Evolutionary conservation across 2,329 filamentous ascomycete genomes (phyloP).

Genomic region (Penicillium decumbens): DNA sequence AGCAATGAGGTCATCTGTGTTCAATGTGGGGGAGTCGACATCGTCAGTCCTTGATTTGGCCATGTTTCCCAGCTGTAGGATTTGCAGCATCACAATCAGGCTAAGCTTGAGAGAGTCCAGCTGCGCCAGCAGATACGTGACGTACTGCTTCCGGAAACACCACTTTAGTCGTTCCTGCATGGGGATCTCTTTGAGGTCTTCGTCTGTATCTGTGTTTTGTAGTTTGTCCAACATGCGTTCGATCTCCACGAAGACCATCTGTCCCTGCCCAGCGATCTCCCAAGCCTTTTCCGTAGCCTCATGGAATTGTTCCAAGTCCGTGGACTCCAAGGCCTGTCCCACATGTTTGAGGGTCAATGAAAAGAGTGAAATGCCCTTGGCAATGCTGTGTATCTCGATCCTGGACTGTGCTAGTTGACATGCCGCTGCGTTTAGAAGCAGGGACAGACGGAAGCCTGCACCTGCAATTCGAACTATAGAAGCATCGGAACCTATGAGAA

Average conservation of each 20-base stretch:
- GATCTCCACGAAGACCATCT: slow-evolving; percentile 40
- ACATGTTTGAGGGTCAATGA: slow-evolving; percentile 39
- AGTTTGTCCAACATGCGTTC: slow-evolving; percentile 40
- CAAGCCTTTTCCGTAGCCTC: slow-evolving; percentile 34
- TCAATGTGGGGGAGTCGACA: slow-evolving; percentile 4
- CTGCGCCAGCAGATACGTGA: slow-evolving; percentile 41
- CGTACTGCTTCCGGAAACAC: slow-evolving; percentile 42
- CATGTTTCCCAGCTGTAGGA: slow-evolving; percentile 37
- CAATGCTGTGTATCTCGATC: slow-evolving; percentile 41
- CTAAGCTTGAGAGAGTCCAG: slow-evolving; percentile 42
- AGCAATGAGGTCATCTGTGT: slow-evolving; percentile 31
- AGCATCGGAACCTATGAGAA: slow-evolving; percentile 14
- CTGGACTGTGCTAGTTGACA: slow-evolving; percentile 39
- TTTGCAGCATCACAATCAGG: slow-evolving; percentile 37
- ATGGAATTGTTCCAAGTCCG: slow-evolving; percentile 30
- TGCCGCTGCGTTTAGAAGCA: slow-evolving; percentile 42
- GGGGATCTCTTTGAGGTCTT: slow-evolving; percentile 24
- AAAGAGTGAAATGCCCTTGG: slow-evolving; percentile 41
- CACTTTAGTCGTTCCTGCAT: slow-evolving; percentile 37
- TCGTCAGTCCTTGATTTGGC: slow-evolving; percentile 28
- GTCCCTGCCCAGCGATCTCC: slow-evolving; percentile 39
- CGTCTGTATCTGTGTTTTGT: slow-evolving; percentile 25
- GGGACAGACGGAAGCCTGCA: slow-evolving; percentile 39
- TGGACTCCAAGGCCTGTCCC: slow-evolving; percentile 30
- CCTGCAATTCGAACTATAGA: slow-evolving; percentile 24